Percentiles rank a stretch among this genome's conserved stretches.
These are phyloP conservation scores for Eucalyptus marginata DNA, from an alignment of 345 rosid genomes.

Conservation along the genomic window DNA sequence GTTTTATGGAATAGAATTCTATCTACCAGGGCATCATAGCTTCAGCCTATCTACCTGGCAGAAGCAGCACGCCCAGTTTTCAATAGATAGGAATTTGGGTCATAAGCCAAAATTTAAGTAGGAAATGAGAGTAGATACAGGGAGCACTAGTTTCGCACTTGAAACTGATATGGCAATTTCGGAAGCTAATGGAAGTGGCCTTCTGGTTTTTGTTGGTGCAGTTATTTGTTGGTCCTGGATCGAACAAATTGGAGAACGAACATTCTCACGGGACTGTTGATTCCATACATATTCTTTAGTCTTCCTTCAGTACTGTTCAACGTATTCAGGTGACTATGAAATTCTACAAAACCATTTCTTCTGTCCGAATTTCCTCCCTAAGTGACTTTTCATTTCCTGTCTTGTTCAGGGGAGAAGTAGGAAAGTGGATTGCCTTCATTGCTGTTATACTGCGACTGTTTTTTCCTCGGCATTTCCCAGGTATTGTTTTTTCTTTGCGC, in stretches of 20 bases:
- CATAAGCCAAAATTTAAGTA: not conserved
- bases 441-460: conserved; percentile 68
- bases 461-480: conserved; percentile 73
- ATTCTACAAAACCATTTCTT: not conserved
- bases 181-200: not conserved
- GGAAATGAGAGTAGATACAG: not conserved
- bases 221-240: conserved; percentile 83
- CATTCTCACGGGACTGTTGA: conserved; percentile 76
- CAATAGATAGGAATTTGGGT: not conserved
- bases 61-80: not conserved
- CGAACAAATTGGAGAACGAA: conserved; percentile 94
- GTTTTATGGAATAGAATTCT: not conserved
- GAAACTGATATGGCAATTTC: not conserved
- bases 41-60: not conserved
- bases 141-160: not conserved
- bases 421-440: conserved; percentile 83
- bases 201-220: conserved; percentile 4
- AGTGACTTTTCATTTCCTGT: not conserved
- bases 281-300: conserved; percentile 90
- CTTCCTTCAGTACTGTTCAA: conserved; percentile 58
- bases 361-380: not conserved
- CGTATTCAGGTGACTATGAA: conserved; percentile 48
- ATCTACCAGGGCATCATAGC: not conserved
- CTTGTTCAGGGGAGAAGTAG: conserved; percentile 72
- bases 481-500: conserved; percentile 8